Conservation (phyloP, 768 basidiomycete species). For the Tricholoma matsutake region DNA sequence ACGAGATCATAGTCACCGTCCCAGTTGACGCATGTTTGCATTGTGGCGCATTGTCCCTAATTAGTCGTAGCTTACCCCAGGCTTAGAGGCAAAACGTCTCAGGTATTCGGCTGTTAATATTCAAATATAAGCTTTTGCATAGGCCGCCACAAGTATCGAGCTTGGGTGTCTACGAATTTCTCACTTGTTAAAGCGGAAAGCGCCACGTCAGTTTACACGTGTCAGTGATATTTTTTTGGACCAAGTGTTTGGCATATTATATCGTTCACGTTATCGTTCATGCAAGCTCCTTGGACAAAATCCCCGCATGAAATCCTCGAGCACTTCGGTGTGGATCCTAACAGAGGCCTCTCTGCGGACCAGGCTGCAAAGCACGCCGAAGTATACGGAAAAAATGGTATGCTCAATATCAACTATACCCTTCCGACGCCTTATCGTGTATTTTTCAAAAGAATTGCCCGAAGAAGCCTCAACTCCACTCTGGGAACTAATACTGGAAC, state of each 20-base stretch:
- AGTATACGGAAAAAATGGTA: constrained; percentile 86
- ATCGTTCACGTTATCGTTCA: constrained; percentile 42
- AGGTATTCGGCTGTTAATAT: no score
- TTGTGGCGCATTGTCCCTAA: constrained; percentile 28
- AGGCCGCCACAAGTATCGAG: no score
- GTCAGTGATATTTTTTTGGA: constrained; percentile 23
- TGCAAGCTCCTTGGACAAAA: constrained; percentile 81
- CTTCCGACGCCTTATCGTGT: neutral
- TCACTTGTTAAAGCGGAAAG: neutral
- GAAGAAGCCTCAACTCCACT: constrained; percentile 89
- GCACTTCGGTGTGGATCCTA: constrained; percentile 65
- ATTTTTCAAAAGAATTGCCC: constrained; percentile 66
- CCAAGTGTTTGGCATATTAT: neutral
- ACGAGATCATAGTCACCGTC: constrained; percentile 18
- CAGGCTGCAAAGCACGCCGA: constrained; percentile 73
- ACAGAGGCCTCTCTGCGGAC: constrained; percentile 58
- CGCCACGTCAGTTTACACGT: constrained; percentile 45
- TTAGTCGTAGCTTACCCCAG: constrained; percentile 9
- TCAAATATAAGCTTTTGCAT: neutral
- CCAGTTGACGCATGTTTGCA: constrained; percentile 38
- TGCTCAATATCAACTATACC: constrained; percentile 14
- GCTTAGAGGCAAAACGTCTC: no score
- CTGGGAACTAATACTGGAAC: constrained; percentile 95
- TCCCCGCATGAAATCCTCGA: constrained; percentile 65
- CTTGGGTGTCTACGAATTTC: neutral